Conservation (phyloP, 495 filamentous ascomycete genomes). For the Lepraria neglecta region DNA sequence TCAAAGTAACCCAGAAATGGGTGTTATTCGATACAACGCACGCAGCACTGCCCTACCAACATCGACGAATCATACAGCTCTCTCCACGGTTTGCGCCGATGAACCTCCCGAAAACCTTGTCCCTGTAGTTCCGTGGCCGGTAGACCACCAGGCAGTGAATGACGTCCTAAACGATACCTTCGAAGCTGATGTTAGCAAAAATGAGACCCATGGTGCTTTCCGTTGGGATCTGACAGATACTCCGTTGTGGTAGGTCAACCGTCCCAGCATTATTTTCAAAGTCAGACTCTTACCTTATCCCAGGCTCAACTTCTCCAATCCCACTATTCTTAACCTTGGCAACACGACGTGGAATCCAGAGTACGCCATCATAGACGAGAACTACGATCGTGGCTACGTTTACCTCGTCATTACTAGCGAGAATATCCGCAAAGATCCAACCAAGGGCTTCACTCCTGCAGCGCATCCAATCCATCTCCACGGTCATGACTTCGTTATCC, state of each 20-base stretch:
- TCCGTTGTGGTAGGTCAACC: not conserved
- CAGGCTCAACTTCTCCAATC: constrained; percentile 27
- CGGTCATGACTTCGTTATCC: constrained; percentile 36
- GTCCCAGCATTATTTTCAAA: not conserved
- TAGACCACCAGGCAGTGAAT: constrained; percentile 19
- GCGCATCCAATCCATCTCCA: constrained; percentile 25
- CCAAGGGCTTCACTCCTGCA: not conserved
- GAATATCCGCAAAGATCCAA: not conserved
- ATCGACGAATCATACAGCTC: constrained; percentile 18
- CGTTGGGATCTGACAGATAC: constrained; percentile 15
- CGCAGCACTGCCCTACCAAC: constrained; percentile 24
- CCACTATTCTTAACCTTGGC: constrained; percentile 24
- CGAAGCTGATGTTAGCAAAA: not conserved
- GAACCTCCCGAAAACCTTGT: constrained; percentile 31
- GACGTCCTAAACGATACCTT: constrained; percentile 7
- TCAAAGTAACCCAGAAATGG: constrained; percentile 17
- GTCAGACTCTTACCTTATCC: not conserved
- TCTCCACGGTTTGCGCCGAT: constrained; percentile 26
- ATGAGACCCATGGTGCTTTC: not conserved
- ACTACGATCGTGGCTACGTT: constrained; percentile 15
- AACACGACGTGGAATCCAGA: constrained; percentile 1
- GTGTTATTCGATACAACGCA: constrained; percentile 33
- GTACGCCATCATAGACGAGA: constrained; percentile 11
- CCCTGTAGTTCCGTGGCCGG: constrained; percentile 25
- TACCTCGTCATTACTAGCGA: constrained; percentile 14